Evolutionary conservation across 148 eudicot genomes (phyloP).

Genomic region (Heliosperma pusillum): DNA sequence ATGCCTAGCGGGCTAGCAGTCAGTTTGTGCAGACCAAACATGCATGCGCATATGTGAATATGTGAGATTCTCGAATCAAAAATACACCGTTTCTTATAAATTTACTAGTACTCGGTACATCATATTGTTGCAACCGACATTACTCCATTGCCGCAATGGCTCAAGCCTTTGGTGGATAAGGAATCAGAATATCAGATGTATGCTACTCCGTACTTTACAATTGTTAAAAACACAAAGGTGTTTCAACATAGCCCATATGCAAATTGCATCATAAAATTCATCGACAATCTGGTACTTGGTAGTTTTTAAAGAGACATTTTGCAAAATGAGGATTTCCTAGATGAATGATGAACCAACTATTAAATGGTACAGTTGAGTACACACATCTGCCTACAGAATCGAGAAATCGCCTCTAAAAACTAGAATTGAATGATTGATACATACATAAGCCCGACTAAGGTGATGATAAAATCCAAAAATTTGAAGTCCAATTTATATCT

Average conservation of each 20-base stretch:
- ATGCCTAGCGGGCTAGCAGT: background rate
- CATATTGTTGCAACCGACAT: background rate
- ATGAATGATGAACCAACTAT: background rate
- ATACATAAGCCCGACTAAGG: background rate
- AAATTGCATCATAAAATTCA: background rate
- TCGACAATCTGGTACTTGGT: background rate
- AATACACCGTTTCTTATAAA: background rate
- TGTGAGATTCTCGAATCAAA: slow-evolving; percentile 11
- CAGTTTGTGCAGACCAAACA: background rate
- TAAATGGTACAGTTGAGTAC: background rate
- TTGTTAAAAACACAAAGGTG: background rate
- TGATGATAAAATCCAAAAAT: background rate
- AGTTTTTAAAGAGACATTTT: background rate
- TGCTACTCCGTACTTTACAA: background rate
- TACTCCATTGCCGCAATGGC: background rate
- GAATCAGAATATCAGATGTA: background rate
- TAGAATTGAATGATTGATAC: background rate
- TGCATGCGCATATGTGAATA: slow-evolving; percentile 7
- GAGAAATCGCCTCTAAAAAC: background rate
- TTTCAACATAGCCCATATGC: too few relatives aligned
- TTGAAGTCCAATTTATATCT: background rate
- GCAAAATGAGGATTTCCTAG: background rate
- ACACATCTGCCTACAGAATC: slow-evolving; percentile 12
- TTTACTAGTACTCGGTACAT: too few relatives aligned
- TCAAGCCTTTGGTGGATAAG: too few relatives aligned